Conservation (phyloP, 1,284 basidiomycete genomes). For the Rhodotorula sp. region DNA sequence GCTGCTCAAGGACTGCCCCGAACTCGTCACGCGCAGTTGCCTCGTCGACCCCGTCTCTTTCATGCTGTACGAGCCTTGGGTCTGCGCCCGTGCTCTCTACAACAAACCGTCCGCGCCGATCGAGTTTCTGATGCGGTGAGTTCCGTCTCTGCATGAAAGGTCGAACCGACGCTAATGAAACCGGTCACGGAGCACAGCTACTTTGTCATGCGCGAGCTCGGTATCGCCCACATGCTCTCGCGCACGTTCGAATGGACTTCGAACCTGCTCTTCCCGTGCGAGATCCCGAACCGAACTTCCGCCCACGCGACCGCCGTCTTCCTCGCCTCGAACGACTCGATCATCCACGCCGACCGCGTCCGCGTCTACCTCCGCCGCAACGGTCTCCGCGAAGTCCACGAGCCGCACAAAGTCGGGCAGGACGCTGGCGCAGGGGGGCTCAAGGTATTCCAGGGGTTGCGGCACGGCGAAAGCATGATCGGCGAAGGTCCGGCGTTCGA, state of each 20-base stretch:
- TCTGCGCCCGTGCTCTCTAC: conserved; percentile 65
- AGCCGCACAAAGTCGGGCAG: conserved; percentile 12
- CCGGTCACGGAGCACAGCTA: conserved; percentile 55
- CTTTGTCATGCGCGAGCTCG: conserved; percentile 79
- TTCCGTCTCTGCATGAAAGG: conserved; percentile 54
- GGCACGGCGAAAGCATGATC: conserved; percentile 33
- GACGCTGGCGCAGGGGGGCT: conserved; percentile 21
- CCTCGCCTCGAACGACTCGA: conserved; percentile 73
- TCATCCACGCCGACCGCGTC: conserved; percentile 62
- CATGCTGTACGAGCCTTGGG: conserved; percentile 79
- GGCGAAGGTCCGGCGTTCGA: conserved; percentile 17
- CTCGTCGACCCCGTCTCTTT: conserved; percentile 82
- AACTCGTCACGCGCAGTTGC: conserved; percentile 68
- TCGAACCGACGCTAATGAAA: not conserved
- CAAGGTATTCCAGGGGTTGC: conserved; percentile 31
- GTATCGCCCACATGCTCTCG: conserved; percentile 77
- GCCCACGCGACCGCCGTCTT: conserved; percentile 60
- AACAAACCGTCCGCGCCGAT: conserved; percentile 50
- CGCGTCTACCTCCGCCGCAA: conserved; percentile 22
- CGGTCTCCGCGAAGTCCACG: conserved; percentile 20
- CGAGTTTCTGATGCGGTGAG: conserved; percentile 73
- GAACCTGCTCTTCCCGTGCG: conserved; percentile 84
- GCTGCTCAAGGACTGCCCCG: conserved; percentile 74
- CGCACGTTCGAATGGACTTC: conserved; percentile 64
- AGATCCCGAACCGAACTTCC: conserved; percentile 71